Evolutionary conservation across 2,329 filamentous ascomycete species (phyloP).

Genomic region (Teratosphaeria nubilosa): DNA sequence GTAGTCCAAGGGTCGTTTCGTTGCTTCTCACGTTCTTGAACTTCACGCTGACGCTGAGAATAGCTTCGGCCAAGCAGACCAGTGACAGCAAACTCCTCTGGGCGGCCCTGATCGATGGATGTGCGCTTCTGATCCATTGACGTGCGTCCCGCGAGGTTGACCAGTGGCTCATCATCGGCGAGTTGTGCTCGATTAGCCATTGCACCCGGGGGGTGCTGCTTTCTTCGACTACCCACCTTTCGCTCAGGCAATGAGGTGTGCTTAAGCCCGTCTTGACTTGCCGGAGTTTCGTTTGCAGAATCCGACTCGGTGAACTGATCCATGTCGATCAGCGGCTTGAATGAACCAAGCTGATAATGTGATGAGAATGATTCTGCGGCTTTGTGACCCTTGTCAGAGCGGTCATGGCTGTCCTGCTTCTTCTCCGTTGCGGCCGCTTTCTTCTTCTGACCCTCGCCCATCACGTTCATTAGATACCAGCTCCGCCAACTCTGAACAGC

Average conservation of each 20-base stretch:
- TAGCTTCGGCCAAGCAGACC: constrained; percentile 43
- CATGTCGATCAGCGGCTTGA: constrained; percentile 58
- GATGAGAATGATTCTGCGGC: constrained; percentile 32
- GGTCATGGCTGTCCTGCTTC: constrained; percentile 19
- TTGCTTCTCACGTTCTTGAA: constrained; percentile 28
- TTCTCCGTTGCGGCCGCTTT: constrained; percentile 22
- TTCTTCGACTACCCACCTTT: constrained; percentile 5
- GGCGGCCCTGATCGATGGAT: constrained; percentile 13
- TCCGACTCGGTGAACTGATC: constrained; percentile 43
- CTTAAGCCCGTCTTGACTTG: constrained; percentile 12
- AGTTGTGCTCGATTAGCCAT: constrained; percentile 16
- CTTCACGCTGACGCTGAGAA: constrained; percentile 34
- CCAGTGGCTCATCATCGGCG: constrained; percentile 27
- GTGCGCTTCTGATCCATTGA: constrained; percentile 11
- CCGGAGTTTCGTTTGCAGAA: neutral
- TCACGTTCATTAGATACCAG: constrained; percentile 75
- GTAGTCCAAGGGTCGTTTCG: constrained; percentile 41
- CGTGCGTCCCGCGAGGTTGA: constrained; percentile 11
- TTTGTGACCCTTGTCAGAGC: constrained; percentile 11
- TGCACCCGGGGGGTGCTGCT: constrained; percentile 26
- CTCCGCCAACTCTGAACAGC: constrained; percentile 74
- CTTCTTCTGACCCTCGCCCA: constrained; percentile 44
- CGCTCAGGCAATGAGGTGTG: constrained; percentile 13
- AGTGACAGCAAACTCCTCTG: constrained; percentile 35
- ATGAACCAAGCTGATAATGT: constrained; percentile 54